A percentile compares a stretch with the other conserved stretches of the same genome.
phyloP scores from a whole-genome alignment of 768 basidiomycete genomes.

The Panaeolus cyanescens region DNA sequence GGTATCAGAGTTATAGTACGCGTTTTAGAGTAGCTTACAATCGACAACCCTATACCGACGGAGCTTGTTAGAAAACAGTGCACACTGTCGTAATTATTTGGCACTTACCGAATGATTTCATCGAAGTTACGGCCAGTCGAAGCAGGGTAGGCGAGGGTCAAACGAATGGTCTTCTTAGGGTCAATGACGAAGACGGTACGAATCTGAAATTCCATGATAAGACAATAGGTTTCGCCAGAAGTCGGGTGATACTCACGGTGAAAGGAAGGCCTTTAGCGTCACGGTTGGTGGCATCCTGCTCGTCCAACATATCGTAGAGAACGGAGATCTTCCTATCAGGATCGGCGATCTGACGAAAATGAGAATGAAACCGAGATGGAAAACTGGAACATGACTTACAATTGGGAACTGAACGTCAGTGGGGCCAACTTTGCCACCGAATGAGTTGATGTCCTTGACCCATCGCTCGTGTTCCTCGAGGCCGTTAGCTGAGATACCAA shows the following conservation, averaged over 20 bases:
- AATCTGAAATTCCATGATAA: conserved; percentile 48
- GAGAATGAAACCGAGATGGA: background rate
- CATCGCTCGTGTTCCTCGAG: conserved; percentile 84
- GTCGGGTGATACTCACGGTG: conserved; percentile 54
- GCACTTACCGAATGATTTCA: conserved; percentile 49
- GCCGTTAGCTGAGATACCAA: conserved; percentile 91
- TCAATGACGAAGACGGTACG: conserved; percentile 98
- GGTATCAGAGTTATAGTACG: conserved; percentile 2
- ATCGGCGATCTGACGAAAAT: conserved; percentile 78
- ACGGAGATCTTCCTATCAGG: conserved; percentile 81
- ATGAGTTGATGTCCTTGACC: conserved; percentile 87
- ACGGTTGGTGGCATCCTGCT: conserved; percentile 90
- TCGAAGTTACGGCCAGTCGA: conserved; percentile 94
- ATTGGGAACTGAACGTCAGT: conserved; percentile 91
- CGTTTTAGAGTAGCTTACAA: conserved; percentile 32
- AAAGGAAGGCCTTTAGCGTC: conserved; percentile 90
- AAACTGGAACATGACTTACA: conserved; percentile 42
- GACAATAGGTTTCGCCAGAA: conserved; percentile 5
- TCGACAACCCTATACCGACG: conserved; percentile 67
- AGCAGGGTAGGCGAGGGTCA: conserved; percentile 91
- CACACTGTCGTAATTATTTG: background rate
- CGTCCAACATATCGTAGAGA: conserved; percentile 95
- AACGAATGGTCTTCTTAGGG: conserved; percentile 92
- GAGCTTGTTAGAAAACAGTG: conserved; percentile 4
- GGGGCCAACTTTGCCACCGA: conserved; percentile 66